Evolutionary conservation across 768 basidiomycete genomes (phyloP).

Genomic region (Suillus fuscotomentosus): DNA sequence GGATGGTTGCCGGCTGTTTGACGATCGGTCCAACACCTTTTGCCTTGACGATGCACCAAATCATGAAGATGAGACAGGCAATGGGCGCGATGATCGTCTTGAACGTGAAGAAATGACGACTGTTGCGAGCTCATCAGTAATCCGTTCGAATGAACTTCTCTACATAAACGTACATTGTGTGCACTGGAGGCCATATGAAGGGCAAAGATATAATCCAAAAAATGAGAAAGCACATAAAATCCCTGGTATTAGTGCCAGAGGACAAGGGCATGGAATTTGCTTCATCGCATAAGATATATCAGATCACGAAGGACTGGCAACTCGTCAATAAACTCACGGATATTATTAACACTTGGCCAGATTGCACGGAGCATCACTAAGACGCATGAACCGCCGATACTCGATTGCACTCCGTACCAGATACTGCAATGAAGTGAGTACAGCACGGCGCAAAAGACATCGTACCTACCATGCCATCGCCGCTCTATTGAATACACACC

Average conservation of each 20-base stretch:
- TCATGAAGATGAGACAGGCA: conserved; percentile 64
- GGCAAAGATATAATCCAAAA: conserved; percentile 77
- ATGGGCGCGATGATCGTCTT: conserved; percentile 67
- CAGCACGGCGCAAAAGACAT: conserved; percentile 16
- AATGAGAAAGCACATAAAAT: conserved; percentile 77
- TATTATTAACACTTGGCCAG: conserved; percentile 64
- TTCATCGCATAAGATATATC: conserved; percentile 16
- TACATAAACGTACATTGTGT: conserved; percentile 60
- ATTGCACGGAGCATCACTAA: conserved; percentile 67
- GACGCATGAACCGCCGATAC: conserved; percentile 72
- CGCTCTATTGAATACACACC: conserved; percentile 70
- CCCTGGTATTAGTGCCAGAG: conserved; percentile 63
- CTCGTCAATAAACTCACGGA: conserved; percentile 40
- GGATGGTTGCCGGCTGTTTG: conserved; percentile 51
- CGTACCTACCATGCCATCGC: conserved; percentile 59
- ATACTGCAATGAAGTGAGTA: conserved; percentile 35
- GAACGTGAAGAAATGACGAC: conserved; percentile 70
- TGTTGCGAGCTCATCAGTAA: conserved; percentile 18
- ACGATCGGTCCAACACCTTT: conserved; percentile 74
- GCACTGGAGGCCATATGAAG: conserved; percentile 75
- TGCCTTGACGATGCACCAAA: conserved; percentile 73
- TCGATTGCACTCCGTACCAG: conserved; percentile 72
- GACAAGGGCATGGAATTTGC: conserved; percentile 63
- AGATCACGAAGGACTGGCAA: neutral
- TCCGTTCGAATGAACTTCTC: neutral